Evolutionary conservation across 2,329 filamentous ascomycete genomes (phyloP).

Genomic region (Botrytis elliptica): DNA sequence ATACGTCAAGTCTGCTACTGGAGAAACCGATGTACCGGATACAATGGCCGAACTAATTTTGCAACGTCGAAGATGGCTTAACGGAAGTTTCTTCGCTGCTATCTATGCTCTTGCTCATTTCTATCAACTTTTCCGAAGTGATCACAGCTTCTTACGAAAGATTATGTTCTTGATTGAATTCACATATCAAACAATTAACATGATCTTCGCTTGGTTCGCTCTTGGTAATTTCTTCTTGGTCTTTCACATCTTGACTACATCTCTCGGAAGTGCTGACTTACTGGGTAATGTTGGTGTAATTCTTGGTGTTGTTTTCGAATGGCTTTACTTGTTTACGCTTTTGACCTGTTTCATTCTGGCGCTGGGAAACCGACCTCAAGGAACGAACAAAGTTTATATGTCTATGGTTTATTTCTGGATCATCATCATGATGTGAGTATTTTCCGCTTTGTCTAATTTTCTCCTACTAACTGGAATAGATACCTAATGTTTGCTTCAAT

Average conservation of each 20-base stretch:
- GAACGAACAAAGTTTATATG: slow-evolving; percentile 90
- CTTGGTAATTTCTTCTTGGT: slow-evolving; percentile 98
- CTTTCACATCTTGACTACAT: slow-evolving; percentile 96
- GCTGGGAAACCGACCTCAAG: slow-evolving; percentile 90
- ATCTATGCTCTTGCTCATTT: slow-evolving; percentile 97
- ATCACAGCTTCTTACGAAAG: slow-evolving; percentile 87
- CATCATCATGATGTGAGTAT: slow-evolving; percentile 79
- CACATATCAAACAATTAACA: slow-evolving; percentile 86
- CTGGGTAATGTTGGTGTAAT: slow-evolving; percentile 76
- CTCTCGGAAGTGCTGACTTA: slow-evolving; percentile 66
- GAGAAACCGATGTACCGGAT: slow-evolving; percentile 97
- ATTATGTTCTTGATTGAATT: slow-evolving; percentile 92
- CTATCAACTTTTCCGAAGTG: slow-evolving; percentile 86
- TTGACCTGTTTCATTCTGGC: slow-evolving; percentile 94
- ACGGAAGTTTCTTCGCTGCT: slow-evolving; percentile 97
- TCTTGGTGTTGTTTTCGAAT: slow-evolving; percentile 88
- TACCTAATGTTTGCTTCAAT: slow-evolving; percentile 94
- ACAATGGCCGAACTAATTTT: slow-evolving; percentile 95
- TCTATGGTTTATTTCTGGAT: slow-evolving; percentile 99
- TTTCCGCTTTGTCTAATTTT: not conserved
- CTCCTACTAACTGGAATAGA: slow-evolving; percentile 42
- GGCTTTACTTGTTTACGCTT: slow-evolving; percentile 88
- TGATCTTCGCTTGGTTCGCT: slow-evolving; percentile 98
- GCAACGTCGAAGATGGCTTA: slow-evolving; percentile 93
- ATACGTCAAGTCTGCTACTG: slow-evolving; percentile 93